Evolutionary conservation across 2,329 filamentous ascomycete genomes (phyloP).

Genomic region (Thelonectria rubi): DNA sequence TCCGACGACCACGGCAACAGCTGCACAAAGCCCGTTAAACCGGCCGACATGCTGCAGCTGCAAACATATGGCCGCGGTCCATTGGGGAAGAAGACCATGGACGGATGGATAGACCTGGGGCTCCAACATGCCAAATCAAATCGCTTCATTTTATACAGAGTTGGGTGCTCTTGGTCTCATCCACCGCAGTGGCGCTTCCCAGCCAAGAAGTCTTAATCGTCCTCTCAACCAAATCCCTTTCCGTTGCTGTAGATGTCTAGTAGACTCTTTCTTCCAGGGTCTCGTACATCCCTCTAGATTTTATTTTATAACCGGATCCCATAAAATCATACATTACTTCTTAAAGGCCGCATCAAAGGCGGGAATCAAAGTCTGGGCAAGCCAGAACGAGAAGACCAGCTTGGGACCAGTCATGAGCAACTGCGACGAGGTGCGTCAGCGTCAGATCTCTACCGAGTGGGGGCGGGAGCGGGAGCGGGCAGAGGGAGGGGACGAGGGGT

Average conservation of each 20-base stretch:
- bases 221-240: slow-evolving; percentile 34
- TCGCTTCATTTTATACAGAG: slow-evolving; percentile 45
- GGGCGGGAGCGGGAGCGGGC: slow-evolving; percentile 7
- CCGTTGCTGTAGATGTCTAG: slow-evolving; percentile 25
- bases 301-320: slow-evolving; percentile 12
- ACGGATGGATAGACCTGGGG: neutral
- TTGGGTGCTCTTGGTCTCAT: slow-evolving; percentile 40
- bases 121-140: slow-evolving; percentile 37
- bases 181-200: slow-evolving; percentile 29
- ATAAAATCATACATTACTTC: slow-evolving; percentile 31
- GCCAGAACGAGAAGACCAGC: slow-evolving; percentile 99
- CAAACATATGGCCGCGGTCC: slow-evolving; percentile 5
- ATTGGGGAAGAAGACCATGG: slow-evolving; percentile 1
- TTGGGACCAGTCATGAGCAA: slow-evolving; percentile 99
- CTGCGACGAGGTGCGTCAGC: slow-evolving; percentile 50
- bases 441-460: slow-evolving; percentile 25
- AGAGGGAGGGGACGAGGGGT: slow-evolving; percentile 11
- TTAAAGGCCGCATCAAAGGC: slow-evolving; percentile 72
- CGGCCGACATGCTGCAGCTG: neutral
- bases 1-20: slow-evolving; percentile 8
- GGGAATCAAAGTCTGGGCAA: slow-evolving; percentile 97
- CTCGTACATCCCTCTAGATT: slow-evolving; percentile 20
- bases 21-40: neutral
- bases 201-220: slow-evolving; percentile 37
- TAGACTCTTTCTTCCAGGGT: slow-evolving; percentile 27